These are phyloP conservation scores for Pseudogymnoascus sp. DNA, from an alignment of 2,329 filamentous ascomycete species.

Conservation along the genomic window DNA sequence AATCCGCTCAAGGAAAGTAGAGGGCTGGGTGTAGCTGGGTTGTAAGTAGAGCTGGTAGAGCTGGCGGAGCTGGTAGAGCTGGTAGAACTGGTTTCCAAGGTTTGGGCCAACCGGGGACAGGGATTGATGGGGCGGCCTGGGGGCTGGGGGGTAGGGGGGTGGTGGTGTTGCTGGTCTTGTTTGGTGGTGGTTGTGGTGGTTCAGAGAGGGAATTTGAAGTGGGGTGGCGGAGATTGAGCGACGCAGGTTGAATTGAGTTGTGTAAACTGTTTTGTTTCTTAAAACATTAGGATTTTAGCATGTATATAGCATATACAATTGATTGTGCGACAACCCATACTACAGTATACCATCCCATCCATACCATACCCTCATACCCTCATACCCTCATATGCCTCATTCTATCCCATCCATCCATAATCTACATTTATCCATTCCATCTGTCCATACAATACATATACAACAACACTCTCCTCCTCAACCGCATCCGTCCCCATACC, in stretches of 20 bases:
- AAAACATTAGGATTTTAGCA: background rate
- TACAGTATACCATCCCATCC: background rate
- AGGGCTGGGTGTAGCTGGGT: background rate
- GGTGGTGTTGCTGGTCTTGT: constrained; percentile 15
- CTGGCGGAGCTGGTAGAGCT: too few species aligned
- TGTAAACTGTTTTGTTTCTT: background rate
- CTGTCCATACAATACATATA: background rate
- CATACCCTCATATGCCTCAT: background rate
- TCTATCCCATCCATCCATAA: background rate
- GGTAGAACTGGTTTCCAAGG: background rate
- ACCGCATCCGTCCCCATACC: background rate
- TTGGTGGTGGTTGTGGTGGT: constrained; percentile 12
- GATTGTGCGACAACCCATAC: background rate
- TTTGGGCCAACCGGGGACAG: background rate
- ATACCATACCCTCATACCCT: background rate
- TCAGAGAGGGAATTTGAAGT: background rate
- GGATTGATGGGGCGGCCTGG: constrained; percentile 19
- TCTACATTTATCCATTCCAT: background rate
- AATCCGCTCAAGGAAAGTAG: background rate
- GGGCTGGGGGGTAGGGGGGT: constrained; percentile 19
- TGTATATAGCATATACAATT: background rate
- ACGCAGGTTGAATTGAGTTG: background rate
- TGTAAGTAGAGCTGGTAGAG: background rate
- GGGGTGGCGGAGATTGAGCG: constrained; percentile 19
- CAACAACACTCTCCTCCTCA: background rate